These are phyloP conservation scores for Pisolithus orientalis DNA, from an alignment of 768 basidiomycete species.

Conservation along the genomic window DNA sequence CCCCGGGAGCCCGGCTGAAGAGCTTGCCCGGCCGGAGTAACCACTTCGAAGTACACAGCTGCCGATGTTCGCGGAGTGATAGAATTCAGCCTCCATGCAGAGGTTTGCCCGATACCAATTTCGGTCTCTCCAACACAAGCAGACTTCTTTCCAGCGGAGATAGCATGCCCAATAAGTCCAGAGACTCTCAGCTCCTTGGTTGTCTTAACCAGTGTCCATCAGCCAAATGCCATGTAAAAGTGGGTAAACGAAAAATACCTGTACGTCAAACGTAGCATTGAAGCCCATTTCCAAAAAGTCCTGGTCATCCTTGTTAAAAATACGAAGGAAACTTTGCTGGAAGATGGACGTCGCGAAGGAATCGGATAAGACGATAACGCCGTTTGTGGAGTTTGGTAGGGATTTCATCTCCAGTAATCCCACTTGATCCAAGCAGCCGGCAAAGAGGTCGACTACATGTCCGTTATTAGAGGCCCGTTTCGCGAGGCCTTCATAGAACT, in stretches of 20 bases:
- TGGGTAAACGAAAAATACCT: conserved; percentile 43
- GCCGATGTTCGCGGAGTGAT: conserved; percentile 83
- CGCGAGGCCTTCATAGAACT: conserved; percentile 96
- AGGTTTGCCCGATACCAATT: conserved; percentile 97
- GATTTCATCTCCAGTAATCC: conserved; percentile 97
- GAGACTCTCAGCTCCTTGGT: conserved; percentile 99
- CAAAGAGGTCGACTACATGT: conserved; percentile 91
- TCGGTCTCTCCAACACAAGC: conserved; percentile 97
- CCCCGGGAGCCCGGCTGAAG: conserved; percentile 86
- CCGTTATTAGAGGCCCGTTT: conserved; percentile 93
- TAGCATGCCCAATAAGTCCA: conserved; percentile 94
- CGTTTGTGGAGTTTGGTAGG: conserved; percentile 92
- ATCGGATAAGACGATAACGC: conserved; percentile 92
- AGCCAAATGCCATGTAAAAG: background rate
- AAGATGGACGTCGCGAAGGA: conserved; percentile 97
- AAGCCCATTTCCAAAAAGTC: conserved; percentile 96
- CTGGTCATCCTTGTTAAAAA: conserved; percentile 90
- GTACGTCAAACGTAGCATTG: conserved; percentile 97
- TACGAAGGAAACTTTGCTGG: conserved; percentile 93
- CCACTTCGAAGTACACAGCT: conserved; percentile 97
- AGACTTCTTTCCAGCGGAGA: conserved; percentile 95
- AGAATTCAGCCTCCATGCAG: conserved; percentile 95
- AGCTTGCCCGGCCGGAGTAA: conserved; percentile 93
- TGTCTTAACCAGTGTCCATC: conserved; percentile 54
- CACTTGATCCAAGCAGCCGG: conserved; percentile 96